Percentiles rank a stretch among this genome's conserved stretches.
Conservation (phyloP, 345 rosid genomes). For the Brassica rapa region DNA sequence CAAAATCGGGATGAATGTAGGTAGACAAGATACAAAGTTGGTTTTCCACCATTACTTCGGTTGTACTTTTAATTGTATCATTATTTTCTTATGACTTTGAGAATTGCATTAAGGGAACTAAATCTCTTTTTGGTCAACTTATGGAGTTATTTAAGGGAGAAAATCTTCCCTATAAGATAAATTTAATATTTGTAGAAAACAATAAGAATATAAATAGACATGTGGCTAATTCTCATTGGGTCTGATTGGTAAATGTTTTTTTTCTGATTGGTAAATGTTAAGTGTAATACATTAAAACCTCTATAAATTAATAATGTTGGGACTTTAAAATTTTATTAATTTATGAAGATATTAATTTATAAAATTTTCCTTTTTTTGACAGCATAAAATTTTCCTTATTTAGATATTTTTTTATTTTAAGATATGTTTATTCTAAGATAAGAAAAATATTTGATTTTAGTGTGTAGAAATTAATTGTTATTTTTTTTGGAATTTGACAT, state of each 20-base stretch:
- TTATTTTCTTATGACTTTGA: not conserved
- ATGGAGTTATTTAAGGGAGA: not conserved
- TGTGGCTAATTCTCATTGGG: not conserved
- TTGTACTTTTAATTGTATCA: not conserved
- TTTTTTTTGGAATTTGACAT: too few species aligned
- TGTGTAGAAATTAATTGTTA: too few species aligned
- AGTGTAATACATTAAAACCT: too few species aligned
- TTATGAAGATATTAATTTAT: too few species aligned
- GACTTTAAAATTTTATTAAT: too few species aligned
- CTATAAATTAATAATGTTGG: too few species aligned
- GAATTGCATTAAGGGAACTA: not conserved
- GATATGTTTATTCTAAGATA: too few species aligned
- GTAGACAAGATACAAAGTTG: slow-evolving; percentile 19
- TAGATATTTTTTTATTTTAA: too few species aligned
- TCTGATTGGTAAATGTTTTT: not conserved
- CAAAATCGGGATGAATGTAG: not conserved
- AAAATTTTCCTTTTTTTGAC: too few species aligned
- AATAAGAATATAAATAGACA: not conserved
- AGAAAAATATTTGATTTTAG: too few species aligned
- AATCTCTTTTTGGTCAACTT: not conserved
- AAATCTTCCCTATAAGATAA: not conserved
- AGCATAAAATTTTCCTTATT: too few species aligned
- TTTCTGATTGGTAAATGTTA: too few species aligned
- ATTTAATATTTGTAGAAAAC: not conserved
- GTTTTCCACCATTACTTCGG: slow-evolving; percentile 28